These are phyloP conservation scores for Yamadazyma epiphylla DNA, from an alignment of 1,139 yeast genomes.

Conservation along the genomic window DNA sequence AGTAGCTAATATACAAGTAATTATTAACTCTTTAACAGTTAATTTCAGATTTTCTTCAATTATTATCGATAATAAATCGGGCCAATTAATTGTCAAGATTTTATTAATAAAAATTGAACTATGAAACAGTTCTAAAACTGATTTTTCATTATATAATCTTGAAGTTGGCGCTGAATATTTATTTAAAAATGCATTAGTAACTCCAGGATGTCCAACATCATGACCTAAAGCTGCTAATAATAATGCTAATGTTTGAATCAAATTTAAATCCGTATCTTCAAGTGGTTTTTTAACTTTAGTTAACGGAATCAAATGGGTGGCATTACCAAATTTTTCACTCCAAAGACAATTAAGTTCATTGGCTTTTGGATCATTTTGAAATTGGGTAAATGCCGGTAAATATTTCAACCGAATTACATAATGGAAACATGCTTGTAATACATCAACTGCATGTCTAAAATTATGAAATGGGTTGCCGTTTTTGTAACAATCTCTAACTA, in stretches of 20 bases:
- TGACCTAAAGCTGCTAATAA: conserved; percentile 89
- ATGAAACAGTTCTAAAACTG: conserved; percentile 84
- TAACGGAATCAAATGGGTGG: conserved; percentile 13
- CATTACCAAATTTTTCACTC: conserved; percentile 14
- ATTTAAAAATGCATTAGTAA: conserved; percentile 72
- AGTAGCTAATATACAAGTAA: conserved; percentile 69
- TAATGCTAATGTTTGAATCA: conserved; percentile 53
- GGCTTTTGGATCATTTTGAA: conserved; percentile 26
- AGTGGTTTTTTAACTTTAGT: conserved; percentile 6
- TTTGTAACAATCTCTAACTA: conserved; percentile 73
- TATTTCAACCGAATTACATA: conserved; percentile 50
- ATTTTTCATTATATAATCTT: conserved; percentile 54
- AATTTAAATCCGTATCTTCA: conserved; percentile 24
- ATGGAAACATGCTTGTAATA: conserved; percentile 82
- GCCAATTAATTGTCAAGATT: conserved; percentile 63
- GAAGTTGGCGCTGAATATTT: conserved; percentile 66
- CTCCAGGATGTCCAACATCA: conserved; percentile 95
- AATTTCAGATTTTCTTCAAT: conserved; percentile 16
- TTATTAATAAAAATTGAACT: conserved; percentile 61
- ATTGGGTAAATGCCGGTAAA: conserved; percentile 39
- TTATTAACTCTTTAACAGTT: conserved; percentile 28
- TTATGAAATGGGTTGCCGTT: conserved; percentile 90
- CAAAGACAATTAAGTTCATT: conserved; percentile 18
- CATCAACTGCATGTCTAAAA: conserved; percentile 94
- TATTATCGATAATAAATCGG: conserved; percentile 33